These are phyloP conservation scores for Parastagonospora avenae DNA, from an alignment of 2,329 filamentous ascomycete species.

Conservation along the genomic window DNA sequence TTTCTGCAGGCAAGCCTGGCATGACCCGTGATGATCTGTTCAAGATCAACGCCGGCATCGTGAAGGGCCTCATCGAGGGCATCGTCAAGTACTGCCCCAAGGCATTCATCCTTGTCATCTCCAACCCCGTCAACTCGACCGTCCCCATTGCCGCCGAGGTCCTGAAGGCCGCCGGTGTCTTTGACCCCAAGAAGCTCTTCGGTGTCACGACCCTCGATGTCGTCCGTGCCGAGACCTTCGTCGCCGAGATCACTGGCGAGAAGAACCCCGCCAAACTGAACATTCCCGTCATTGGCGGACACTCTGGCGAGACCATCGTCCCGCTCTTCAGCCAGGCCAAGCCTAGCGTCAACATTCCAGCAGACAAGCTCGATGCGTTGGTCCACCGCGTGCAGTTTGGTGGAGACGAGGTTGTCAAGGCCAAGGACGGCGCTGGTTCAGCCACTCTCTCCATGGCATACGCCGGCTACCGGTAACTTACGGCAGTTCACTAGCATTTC, in stretches of 20 bases:
- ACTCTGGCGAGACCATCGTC: slow-evolving; percentile 98
- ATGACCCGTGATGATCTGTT: slow-evolving; percentile 99
- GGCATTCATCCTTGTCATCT: slow-evolving; percentile 95
- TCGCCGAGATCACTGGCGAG: slow-evolving; percentile 81
- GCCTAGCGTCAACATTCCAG: slow-evolving; percentile 78
- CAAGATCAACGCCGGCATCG: slow-evolving; percentile 99
- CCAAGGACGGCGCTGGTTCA: slow-evolving; percentile 89
- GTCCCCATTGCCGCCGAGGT: slow-evolving; percentile 97
- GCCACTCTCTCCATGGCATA: slow-evolving; percentile 95
- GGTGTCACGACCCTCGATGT: slow-evolving; percentile 99
- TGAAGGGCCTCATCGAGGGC: slow-evolving; percentile 88
- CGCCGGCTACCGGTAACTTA: slow-evolving; percentile 82
- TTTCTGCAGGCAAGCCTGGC: slow-evolving; percentile 82
- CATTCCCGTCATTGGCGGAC: slow-evolving; percentile 92
- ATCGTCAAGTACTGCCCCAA: slow-evolving; percentile 88
- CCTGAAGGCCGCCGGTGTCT: slow-evolving; percentile 89
- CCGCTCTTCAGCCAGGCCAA: slow-evolving; percentile 93
- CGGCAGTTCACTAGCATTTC: background rate
- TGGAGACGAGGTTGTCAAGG: slow-evolving; percentile 95
- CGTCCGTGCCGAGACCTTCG: slow-evolving; percentile 96
- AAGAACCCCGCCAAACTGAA: slow-evolving; percentile 80
- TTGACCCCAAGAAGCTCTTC: slow-evolving; percentile 94
- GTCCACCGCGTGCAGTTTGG: slow-evolving; percentile 97
- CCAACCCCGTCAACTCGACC: slow-evolving; percentile 99
- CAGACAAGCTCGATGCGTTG: slow-evolving; percentile 87